Evolutionary conservation across 2,329 filamentous ascomycete genomes (phyloP).

Genomic region (Alternaria solani): DNA sequence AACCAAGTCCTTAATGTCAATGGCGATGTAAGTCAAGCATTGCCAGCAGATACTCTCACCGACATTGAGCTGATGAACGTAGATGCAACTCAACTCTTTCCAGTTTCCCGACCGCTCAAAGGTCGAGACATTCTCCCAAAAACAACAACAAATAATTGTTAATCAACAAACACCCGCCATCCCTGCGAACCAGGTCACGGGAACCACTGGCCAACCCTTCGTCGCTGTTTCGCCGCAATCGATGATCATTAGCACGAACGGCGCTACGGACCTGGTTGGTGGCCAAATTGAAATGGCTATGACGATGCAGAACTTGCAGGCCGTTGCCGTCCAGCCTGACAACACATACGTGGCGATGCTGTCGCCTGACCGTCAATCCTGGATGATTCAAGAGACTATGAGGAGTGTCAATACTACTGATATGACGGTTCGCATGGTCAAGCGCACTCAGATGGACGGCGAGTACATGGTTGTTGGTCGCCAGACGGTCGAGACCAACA

Average conservation of each 20-base stretch:
- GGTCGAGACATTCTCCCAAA: constrained; percentile 50
- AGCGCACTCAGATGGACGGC: constrained; percentile 46
- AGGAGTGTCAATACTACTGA: constrained; percentile 49
- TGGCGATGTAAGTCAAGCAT: constrained; percentile 45
- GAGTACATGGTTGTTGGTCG: constrained; percentile 51
- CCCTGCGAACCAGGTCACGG: constrained; percentile 48
- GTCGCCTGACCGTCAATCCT: constrained; percentile 48
- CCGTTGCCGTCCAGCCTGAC: constrained; percentile 41
- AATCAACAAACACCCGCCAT: constrained; percentile 50
- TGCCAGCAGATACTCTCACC: neutral
- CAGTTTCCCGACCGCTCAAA: constrained; percentile 48
- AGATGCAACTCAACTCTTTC: constrained; percentile 51
- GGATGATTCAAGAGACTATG: constrained; percentile 51
- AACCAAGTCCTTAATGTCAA: constrained; percentile 53
- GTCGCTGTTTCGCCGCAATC: constrained; percentile 44
- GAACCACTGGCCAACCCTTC: constrained; percentile 49
- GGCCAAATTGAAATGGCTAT: constrained; percentile 49
- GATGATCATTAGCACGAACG: constrained; percentile 48
- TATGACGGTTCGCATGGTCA: constrained; percentile 49
- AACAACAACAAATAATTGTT: constrained; percentile 51
- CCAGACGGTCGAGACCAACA: constrained; percentile 48
- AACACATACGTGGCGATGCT: constrained; percentile 50
- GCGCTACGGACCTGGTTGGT: constrained; percentile 47
- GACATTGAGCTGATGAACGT: constrained; percentile 14
- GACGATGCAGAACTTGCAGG: constrained; percentile 39